phyloP scores from a whole-genome alignment of 805 yeast species.

The Schizosaccharomyces octosporus region DNA sequence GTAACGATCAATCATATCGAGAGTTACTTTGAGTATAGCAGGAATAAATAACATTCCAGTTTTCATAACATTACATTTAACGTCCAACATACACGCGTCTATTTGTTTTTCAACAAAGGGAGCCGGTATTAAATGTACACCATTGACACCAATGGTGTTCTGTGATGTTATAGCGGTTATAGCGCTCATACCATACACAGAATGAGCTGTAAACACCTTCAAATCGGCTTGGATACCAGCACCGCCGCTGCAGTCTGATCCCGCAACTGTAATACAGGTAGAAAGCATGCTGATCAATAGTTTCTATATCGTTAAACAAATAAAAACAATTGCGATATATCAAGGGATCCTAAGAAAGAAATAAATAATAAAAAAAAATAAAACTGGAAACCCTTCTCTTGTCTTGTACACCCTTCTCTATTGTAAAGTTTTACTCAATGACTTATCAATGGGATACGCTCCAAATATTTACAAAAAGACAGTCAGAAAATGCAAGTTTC shows the following conservation, averaged over 20 bases:
- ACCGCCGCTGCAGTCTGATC: slow-evolving; percentile 3
- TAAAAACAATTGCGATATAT: not conserved
- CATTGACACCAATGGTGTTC: slow-evolving; percentile 26
- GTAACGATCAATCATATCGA: slow-evolving; percentile 15
- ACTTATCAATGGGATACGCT: too few species aligned
- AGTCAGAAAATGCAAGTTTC: too few species aligned
- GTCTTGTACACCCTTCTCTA: too few species aligned
- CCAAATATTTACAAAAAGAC: too few species aligned
- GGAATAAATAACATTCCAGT: slow-evolving; percentile 33
- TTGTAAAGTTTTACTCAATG: too few species aligned
- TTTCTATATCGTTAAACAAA: not conserved
- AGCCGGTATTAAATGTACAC: slow-evolving; percentile 18
- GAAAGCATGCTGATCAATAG: not conserved
- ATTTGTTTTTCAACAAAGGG: slow-evolving; percentile 24
- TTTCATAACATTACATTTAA: slow-evolving; percentile 41
- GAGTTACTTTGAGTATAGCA: slow-evolving; percentile 27
- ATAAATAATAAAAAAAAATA: not conserved
- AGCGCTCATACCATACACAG: slow-evolving; percentile 40
- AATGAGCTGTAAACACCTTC: not conserved
- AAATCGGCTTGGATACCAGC: slow-evolving; percentile 3
- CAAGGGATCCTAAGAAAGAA: not conserved
- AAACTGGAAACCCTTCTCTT: not conserved
- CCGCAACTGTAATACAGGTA: slow-evolving; percentile 1
- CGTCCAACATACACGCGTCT: slow-evolving; percentile 32
- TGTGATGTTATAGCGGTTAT: slow-evolving; percentile 64